Evolutionary conservation across 2,329 filamentous ascomycete genomes (phyloP).

Genomic region (Scleromitrula shiraiana): DNA sequence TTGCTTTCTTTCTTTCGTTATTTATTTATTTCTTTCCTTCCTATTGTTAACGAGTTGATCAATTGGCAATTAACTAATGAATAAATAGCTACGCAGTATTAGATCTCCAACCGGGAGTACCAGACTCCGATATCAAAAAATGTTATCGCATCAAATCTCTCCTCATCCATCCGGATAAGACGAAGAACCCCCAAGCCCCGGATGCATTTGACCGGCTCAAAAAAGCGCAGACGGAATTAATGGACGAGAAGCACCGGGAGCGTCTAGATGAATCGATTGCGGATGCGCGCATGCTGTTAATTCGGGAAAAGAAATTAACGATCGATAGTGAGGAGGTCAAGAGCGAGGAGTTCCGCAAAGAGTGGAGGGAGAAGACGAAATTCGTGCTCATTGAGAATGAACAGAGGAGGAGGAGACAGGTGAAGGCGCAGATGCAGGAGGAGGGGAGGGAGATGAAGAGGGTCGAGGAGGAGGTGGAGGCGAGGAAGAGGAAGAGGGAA

Average conservation of each 20-base stretch:
- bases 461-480: conserved; percentile 76
- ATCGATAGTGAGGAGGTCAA: conserved; percentile 81
- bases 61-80: too few relatives aligned
- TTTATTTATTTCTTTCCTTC: background rate
- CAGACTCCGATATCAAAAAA: conserved; percentile 92
- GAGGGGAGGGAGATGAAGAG: conserved; percentile 84
- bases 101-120: conserved; percentile 88
- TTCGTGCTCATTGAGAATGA: conserved; percentile 91
- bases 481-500: conserved; percentile 77
- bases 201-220: conserved; percentile 96
- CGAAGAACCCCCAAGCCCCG: conserved; percentile 78
- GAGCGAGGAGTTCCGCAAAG: conserved; percentile 70
- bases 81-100: conserved; percentile 73
- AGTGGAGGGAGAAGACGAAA: conserved; percentile 86
- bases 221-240: conserved; percentile 82
- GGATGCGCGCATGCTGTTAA: conserved; percentile 88
- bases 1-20: background rate
- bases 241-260: conserved; percentile 87
- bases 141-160: conserved; percentile 97
- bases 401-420: conserved; percentile 70
- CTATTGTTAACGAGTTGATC: too few relatives aligned
- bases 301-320: conserved; percentile 90
- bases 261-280: conserved; percentile 90
- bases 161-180: conserved; percentile 97
- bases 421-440: conserved; percentile 94